Evolutionary conservation across 148 eudicot genomes (phyloP), one percentile per base, ranked within the genome.

Genomic region (Dianthus caryophyllus): DNA sequence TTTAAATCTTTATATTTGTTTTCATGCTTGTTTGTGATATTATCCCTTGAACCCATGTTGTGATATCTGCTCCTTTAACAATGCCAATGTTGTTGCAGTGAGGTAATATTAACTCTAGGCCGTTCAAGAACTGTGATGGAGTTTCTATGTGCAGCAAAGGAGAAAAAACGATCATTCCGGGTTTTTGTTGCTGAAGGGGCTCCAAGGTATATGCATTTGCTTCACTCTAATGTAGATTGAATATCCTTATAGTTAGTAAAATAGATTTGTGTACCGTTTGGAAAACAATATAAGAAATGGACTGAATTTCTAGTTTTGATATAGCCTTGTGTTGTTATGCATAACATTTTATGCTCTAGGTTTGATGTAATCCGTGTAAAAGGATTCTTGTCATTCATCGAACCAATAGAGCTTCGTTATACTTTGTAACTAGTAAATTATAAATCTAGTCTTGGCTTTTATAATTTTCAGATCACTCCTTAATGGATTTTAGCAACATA

Each of bases 101-200:
- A 94, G 89, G 99, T 94, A 49, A 94, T 94, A 74, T 82, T 94
- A 78, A 94, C 99, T 24, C 65, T 94, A 62, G 99, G 99, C 69
- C 90, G 89, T 75, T 94, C 99, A 65, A 83, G 80, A 77, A 94
- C 99, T 38, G 99, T 94, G 47, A 81, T 79, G 80, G 99, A 94
- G 65, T 94, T 94, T 80, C 92, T 94, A 36, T 88, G 87, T 79
- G 99, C 99, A 68, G 99, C 99, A 25, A 94, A 94, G 72, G 99
- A 90, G 84, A 94, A 90, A 69, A 94, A 84, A 46, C 80, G 99
- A 68, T 88, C 99, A 66, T 94, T 90, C 71, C 88, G 97, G 10
- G 99, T 94, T 20, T 90, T 90, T 76, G 88, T 94, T 64, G 99
- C 99, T 9, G 99, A 94, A 80, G 99, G 99, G 73, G 99, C 97